Percentiles rank a stretch among this genome's conserved stretches.
phyloP scores from a whole-genome alignment of 2,329 filamentous ascomycete species.

The Huntiella bhutanensis region DNA sequence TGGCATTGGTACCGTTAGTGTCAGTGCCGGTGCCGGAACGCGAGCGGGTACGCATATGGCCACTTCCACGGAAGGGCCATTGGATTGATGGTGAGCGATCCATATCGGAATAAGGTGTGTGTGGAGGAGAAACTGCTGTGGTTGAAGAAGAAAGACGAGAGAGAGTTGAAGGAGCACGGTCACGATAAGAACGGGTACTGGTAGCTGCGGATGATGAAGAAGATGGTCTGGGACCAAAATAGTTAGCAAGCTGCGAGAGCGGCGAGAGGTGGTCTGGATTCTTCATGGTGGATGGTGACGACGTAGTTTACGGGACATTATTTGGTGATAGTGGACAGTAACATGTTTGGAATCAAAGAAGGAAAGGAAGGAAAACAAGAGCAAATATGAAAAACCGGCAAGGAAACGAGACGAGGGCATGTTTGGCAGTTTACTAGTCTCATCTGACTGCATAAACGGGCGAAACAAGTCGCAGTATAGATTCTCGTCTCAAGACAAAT shows the following conservation, averaged over 20 bases:
- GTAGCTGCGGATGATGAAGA: not conserved
- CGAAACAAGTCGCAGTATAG: too few relatives aligned
- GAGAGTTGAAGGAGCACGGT: not conserved
- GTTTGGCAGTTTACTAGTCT: too few relatives aligned
- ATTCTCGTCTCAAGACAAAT: too few relatives aligned
- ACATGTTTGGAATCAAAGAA: not conserved
- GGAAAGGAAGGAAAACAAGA: not conserved
- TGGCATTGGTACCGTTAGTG: slow-evolving; percentile 1
- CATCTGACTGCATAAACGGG: too few relatives aligned
- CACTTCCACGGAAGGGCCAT: slow-evolving; percentile 12
- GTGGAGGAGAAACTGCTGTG: not conserved
- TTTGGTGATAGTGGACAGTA: not conserved
- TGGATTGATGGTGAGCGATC: slow-evolving; percentile 8
- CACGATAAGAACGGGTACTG: not conserved
- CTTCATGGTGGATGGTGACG: not conserved
- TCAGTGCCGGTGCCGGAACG: slow-evolving; percentile 7
- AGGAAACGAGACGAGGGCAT: not conserved
- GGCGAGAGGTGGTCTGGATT: not conserved
- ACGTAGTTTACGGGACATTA: not conserved
- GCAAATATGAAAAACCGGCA: not conserved
- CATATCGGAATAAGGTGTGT: slow-evolving; percentile 1
- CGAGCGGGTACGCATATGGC: slow-evolving; percentile 1
- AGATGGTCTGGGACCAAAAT: slow-evolving; percentile 1
- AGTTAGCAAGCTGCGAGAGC: slow-evolving; percentile 5
- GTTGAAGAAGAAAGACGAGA: not conserved